Percentiles rank a stretch among this genome's conserved stretches.
phyloP scores from a whole-genome alignment of 139 green algal genomes.

The Zygnema circumcarinatum region DNA sequence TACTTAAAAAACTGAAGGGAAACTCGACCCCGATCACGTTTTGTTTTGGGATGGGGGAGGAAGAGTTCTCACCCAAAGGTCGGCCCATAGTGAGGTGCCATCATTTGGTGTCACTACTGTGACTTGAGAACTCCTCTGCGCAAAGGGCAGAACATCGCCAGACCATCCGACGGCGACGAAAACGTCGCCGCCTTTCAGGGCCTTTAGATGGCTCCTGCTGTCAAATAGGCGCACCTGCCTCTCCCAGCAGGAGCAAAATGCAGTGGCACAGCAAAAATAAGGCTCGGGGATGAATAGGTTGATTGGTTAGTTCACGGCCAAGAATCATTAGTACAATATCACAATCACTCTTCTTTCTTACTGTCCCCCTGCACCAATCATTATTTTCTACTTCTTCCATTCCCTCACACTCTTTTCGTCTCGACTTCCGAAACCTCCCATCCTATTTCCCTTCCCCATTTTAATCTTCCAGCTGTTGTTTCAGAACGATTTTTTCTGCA shows the following conservation, averaged over 20 bases:
- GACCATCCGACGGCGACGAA: slow-evolving; percentile 73
- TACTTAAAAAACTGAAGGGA: too few species aligned
- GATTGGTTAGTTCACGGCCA: background rate
- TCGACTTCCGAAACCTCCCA: too few species aligned
- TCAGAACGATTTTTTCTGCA: too few species aligned
- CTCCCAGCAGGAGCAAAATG: background rate
- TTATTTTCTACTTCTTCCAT: too few species aligned
- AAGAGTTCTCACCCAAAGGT: slow-evolving; percentile 50
- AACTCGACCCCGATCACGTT: too few species aligned
- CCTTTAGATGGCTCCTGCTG: slow-evolving; percentile 54
- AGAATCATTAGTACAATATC: background rate
- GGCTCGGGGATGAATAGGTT: background rate
- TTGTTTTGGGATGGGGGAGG: too few species aligned
- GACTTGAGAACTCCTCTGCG: slow-evolving; percentile 59
- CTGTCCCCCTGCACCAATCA: slow-evolving; percentile 56
- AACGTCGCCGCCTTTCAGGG: slow-evolving; percentile 76
- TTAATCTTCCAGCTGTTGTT: too few species aligned
- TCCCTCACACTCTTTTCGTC: too few species aligned
- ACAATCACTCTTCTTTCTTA: slow-evolving; percentile 14
- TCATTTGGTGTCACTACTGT: slow-evolving; percentile 70
- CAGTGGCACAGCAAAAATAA: background rate
- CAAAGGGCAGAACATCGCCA: slow-evolving; percentile 51
- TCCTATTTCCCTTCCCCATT: too few species aligned
- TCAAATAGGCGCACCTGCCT: slow-evolving; percentile 51
- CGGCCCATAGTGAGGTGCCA: slow-evolving; percentile 72